These are phyloP conservation scores for Sarcodon aspratus DNA, from an alignment of 768 basidiomycete genomes.

Conservation along the genomic window DNA sequence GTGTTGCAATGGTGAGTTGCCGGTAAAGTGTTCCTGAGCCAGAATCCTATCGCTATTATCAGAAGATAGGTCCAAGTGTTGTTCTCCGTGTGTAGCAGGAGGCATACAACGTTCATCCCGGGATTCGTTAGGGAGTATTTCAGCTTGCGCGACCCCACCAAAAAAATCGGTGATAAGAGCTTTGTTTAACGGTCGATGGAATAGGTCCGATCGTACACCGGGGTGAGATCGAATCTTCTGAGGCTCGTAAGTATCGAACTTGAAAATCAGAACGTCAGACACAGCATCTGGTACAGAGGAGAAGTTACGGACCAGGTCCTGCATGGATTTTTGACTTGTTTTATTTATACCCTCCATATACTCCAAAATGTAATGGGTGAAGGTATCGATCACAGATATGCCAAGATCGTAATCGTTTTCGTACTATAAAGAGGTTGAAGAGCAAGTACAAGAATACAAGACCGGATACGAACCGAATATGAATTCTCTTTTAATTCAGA, in stretches of 20 bases:
- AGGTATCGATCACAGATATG: conserved; percentile 91
- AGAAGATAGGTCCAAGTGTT: background rate
- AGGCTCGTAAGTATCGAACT: conserved; percentile 79
- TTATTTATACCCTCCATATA: conserved; percentile 92
- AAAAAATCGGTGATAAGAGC: conserved; percentile 58
- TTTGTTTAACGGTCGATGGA: conserved; percentile 49
- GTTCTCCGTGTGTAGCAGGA: background rate
- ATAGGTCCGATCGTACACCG: conserved; percentile 83
- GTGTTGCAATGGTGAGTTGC: background rate
- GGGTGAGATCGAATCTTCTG: conserved; percentile 71
- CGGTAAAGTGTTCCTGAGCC: background rate
- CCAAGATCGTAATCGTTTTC: conserved; percentile 92
- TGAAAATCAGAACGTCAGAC: background rate
- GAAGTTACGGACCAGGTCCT: conserved; percentile 61
- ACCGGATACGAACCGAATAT: conserved; percentile 59
- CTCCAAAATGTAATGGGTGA: conserved; percentile 84
- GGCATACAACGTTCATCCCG: background rate
- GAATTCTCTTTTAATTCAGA: conserved; percentile 81
- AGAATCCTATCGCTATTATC: background rate
- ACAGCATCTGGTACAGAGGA: background rate
- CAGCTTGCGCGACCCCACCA: conserved; percentile 75
- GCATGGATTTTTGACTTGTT: conserved; percentile 69
- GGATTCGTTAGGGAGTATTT: conserved; percentile 28
- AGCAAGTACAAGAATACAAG: background rate
- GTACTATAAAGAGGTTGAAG: conserved; percentile 36